phyloP scores from a whole-genome alignment of 2,329 filamentous ascomycete species.

The Epichloe coenophiala region DNA sequence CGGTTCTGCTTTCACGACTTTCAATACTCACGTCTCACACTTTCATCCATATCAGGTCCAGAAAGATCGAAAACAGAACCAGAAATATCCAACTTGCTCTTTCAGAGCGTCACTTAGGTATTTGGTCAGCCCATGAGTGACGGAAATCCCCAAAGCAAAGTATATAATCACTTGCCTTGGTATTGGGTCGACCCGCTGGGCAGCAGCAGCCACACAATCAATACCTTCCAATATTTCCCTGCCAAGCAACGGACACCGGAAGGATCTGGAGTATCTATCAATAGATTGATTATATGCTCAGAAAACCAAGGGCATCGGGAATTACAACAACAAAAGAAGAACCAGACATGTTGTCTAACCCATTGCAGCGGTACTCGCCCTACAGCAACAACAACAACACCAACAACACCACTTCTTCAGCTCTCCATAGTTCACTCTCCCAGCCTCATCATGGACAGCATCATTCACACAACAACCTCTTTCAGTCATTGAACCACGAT shows the following conservation, averaged over 20 bases:
- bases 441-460: conserved; percentile 30
- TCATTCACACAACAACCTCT: conserved; percentile 28
- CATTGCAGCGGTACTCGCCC: conserved; percentile 47
- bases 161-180: background rate
- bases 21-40: background rate
- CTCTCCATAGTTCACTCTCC: conserved; percentile 37
- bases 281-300: no score
- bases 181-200: background rate
- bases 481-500: conserved; percentile 55
- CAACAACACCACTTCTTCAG: conserved; percentile 28
- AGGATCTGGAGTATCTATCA: background rate
- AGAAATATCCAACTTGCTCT: background rate
- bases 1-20: background rate
- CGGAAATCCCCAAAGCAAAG: conserved; percentile 2
- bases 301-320: background rate
- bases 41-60: no score
- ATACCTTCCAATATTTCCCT: background rate
- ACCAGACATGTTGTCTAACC: conserved; percentile 48
- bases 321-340: background rate
- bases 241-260: background rate
- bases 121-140: background rate
- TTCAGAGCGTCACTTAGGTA: background rate
- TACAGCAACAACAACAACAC: conserved; percentile 35
- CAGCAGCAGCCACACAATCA: background rate
- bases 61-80: no score